Evolutionary conservation across 768 basidiomycete species (phyloP).

Genomic region (Bullera alba): DNA sequence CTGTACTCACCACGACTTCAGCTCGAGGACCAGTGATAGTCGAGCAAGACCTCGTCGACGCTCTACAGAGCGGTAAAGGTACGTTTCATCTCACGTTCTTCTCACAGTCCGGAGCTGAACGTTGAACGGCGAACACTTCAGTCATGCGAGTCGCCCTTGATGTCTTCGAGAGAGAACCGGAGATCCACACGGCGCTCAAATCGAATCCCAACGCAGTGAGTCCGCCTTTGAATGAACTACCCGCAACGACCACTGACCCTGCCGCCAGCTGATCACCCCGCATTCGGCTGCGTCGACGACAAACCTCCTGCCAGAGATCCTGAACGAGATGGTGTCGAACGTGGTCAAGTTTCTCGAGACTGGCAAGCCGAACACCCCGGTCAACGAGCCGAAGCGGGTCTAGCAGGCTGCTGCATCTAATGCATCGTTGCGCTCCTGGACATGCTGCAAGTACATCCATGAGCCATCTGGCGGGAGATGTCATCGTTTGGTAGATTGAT

Average conservation of each 20-base stretch:
- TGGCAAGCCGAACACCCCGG: constrained; percentile 5
- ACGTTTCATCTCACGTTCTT: neutral
- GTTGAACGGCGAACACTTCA: neutral
- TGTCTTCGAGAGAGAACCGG: constrained; percentile 46
- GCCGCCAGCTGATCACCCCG: neutral
- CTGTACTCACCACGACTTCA: neutral
- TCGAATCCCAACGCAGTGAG: constrained; percentile 29
- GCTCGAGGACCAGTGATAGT: constrained; percentile 40
- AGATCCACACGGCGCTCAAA: constrained; percentile 36
- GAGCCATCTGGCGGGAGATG: neutral
- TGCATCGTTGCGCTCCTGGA: too few species aligned
- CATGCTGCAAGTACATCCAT: too few species aligned
- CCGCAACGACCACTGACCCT: neutral
- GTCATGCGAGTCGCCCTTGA: constrained; percentile 45
- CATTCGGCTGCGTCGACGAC: neutral
- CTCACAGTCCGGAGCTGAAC: neutral
- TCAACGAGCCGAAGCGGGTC: neutral
- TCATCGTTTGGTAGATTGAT: neutral
- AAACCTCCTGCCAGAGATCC: neutral
- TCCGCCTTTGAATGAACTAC: too few species aligned
- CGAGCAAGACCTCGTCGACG: constrained; percentile 43
- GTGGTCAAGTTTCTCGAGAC: neutral
- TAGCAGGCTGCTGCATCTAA: too few species aligned
- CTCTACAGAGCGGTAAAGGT: constrained; percentile 44
- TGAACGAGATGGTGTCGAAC: constrained; percentile 1